Evolutionary conservation across 2,329 filamentous ascomycete species (phyloP).

Genomic region (Pseudogymnoascus sp.): DNA sequence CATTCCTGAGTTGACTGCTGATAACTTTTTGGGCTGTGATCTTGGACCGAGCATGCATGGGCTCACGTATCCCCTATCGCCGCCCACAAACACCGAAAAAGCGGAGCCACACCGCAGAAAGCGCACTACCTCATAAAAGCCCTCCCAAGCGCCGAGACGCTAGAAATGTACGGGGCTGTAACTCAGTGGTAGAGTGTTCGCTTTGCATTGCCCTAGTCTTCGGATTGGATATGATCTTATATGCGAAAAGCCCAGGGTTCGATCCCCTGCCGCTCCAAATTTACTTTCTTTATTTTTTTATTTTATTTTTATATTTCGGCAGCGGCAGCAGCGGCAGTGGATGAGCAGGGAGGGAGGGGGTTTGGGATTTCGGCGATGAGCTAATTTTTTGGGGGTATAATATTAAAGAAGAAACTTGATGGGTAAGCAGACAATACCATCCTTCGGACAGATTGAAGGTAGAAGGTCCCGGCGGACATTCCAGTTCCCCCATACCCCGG

Average conservation of each 20-base stretch:
- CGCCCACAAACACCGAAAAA: background rate
- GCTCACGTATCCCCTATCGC: too few species aligned
- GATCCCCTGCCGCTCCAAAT: slow-evolving; percentile 8
- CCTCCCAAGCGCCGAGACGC: background rate
- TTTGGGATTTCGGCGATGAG: too few species aligned
- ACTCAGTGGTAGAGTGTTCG: slow-evolving; percentile 10
- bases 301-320: too few species aligned
- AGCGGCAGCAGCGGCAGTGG: too few species aligned
- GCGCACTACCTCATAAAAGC: background rate
- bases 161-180: background rate
- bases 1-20: too few species aligned
- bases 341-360: too few species aligned
- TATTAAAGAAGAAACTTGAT: too few species aligned
- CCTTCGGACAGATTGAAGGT: background rate
- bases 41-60: too few species aligned
- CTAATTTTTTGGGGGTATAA: too few species aligned
- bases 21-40: too few species aligned
- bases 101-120: background rate
- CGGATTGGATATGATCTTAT: slow-evolving; percentile 8
- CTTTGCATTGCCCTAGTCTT: slow-evolving; percentile 5
- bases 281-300: too few species aligned
- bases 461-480: background rate
- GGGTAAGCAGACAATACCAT: too few species aligned
- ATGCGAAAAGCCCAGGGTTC: slow-evolving; percentile 9
- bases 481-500: background rate